Base-by-base conservation (phyloP, 768 basidiomycete genomes). In the Leccinellum rugosiceps region DNA sequence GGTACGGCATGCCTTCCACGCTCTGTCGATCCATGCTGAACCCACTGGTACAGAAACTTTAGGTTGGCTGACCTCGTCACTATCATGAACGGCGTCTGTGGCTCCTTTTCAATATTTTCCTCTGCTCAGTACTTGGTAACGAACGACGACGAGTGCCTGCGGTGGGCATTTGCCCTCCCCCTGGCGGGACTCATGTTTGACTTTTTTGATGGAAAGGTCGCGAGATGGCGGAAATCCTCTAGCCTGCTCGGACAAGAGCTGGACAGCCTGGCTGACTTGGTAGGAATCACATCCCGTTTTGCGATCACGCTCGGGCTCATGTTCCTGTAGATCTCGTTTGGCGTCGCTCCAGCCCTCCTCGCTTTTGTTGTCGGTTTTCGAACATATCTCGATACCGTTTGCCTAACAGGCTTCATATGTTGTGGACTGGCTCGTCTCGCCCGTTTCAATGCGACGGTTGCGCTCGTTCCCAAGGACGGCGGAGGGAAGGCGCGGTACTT, bases 81-180 rank as follows among this genome's bases (percentile, higher is more conserved):
- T 34, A 94, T 99, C 62, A 94, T 95, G 88, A 99, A 99, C 71
- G 97, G 97, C 46, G 89, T 98, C 73, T 99, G 97, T 76, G 97
- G 97, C 57, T 90, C 91, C 17, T 88, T 96, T 65, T 98, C 94
- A 26, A 83, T 99, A 70, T 94, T 98, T 74, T 91, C 88, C 35
- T 94, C 92, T 6, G 94, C 92, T 47, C 85, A 86, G 52, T 99
- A 95, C 78, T 83, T 98, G 64, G 56, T 87, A 44, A 86, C 87
- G 23, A 84, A 88, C 59, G 89, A 95, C 69, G 80, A 83, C 59
- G 84, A 84, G 65, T 86, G 88, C 74, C 77, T 97, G 58, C 88
- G 89, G 87, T 83, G 84, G 55, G 97, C 94, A n/a, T 84, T 95
- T 59, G 76, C 80, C 43, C 86, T 93, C 64, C 97, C 97, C 15